These are phyloP conservation scores for Pleurotus pulmonarius DNA, from an alignment of 768 basidiomycete species.

Conservation along the genomic window DNA sequence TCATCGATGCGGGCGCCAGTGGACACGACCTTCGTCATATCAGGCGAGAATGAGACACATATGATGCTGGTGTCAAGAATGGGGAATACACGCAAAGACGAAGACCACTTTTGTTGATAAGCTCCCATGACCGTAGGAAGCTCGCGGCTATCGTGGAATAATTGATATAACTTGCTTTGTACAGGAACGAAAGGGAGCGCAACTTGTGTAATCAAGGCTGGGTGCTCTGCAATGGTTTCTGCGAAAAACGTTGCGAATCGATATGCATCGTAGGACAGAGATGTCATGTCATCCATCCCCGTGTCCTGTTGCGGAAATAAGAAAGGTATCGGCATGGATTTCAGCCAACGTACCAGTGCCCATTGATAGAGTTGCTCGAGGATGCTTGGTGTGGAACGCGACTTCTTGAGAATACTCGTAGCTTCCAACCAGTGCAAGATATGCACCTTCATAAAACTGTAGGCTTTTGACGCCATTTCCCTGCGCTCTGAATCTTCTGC, in stretches of 20 bases:
- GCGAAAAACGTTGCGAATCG: constrained; percentile 1
- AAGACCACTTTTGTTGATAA: background rate
- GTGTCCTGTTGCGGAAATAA: background rate
- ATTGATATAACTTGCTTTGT: background rate
- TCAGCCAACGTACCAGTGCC: background rate
- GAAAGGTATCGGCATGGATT: background rate
- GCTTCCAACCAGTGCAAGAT: constrained; percentile 4
- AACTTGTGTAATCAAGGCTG: background rate
- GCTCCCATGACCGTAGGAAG: background rate
- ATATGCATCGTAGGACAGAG: background rate
- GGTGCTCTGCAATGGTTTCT: constrained; percentile 1
- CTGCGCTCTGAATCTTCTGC: background rate
- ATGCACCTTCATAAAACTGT: background rate
- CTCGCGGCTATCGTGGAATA: background rate
- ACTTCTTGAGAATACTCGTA: background rate
- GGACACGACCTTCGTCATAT: background rate
- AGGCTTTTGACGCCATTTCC: background rate
- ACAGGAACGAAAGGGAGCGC: background rate
- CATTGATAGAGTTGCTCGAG: constrained; percentile 1
- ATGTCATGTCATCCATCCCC: background rate
- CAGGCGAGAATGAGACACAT: constrained; percentile 2
- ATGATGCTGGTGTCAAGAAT: constrained; percentile 2
- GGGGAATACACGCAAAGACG: background rate
- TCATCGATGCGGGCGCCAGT: background rate
- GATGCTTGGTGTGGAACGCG: background rate